phyloP scores from a whole-genome alignment of 345 rosid species.

The Bruguiera gymnorhiza region DNA sequence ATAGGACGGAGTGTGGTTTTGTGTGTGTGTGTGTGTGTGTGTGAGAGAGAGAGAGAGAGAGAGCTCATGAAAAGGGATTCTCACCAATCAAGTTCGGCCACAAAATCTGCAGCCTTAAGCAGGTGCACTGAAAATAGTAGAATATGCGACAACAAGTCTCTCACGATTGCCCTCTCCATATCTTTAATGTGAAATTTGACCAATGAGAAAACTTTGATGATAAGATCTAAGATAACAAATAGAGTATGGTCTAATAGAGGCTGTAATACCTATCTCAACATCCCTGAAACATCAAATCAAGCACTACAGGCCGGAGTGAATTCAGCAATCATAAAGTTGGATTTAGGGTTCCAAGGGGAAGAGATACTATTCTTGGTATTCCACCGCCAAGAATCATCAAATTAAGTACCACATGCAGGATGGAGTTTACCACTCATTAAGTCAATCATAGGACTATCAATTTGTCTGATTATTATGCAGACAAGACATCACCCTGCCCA shows the following conservation, averaged over 20 bases:
- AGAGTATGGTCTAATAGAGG: background rate
- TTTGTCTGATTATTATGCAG: background rate
- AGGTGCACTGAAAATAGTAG: constrained; percentile 67
- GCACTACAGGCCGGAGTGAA: too few relatives aligned
- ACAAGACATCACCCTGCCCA: background rate
- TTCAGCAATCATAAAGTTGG: too few relatives aligned
- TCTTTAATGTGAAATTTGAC: constrained; percentile 40
- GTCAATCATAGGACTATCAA: background rate
- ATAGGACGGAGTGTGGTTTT: background rate
- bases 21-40: too few relatives aligned
- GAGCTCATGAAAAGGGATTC: constrained; percentile 13
- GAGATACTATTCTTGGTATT: background rate
- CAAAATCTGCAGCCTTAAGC: constrained; percentile 75
- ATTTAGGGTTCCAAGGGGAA: too few relatives aligned
- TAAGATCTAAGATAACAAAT: constrained; percentile 1
- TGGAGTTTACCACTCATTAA: background rate
- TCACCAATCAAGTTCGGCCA: constrained; percentile 96
- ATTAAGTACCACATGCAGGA: constrained; percentile 1
- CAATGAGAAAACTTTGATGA: constrained; percentile 18
- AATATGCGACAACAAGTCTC: constrained; percentile 80
- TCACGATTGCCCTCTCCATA: constrained; percentile 86
- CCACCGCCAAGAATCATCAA: background rate
- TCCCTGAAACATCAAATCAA: too few relatives aligned
- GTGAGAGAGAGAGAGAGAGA: background rate
- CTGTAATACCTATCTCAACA: too few relatives aligned